A percentile compares a stretch with the other conserved stretches of the same genome.
Conservation (phyloP, 768 basidiomycete genomes). For the Pisolithus orientalis region DNA sequence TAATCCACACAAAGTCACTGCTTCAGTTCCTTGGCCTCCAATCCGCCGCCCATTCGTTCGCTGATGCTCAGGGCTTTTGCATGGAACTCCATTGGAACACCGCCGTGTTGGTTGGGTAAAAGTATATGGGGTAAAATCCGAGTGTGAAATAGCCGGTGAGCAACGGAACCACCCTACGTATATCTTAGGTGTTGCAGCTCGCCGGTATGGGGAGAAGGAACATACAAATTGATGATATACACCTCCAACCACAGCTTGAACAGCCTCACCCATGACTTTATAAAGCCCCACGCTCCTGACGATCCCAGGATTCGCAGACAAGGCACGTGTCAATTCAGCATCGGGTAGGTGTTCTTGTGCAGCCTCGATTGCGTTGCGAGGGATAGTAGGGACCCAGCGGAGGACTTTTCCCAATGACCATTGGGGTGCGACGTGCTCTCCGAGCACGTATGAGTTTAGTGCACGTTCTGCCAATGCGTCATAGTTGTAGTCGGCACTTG, state of each 20-base stretch:
- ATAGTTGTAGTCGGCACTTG: constrained; percentile 46
- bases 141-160: constrained; percentile 30
- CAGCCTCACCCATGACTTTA: constrained; percentile 72
- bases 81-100: constrained; percentile 28
- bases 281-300: constrained; percentile 58
- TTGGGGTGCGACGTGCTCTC: constrained; percentile 65
- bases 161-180: constrained; percentile 26
- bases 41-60: constrained; percentile 28
- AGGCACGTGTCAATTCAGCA: constrained; percentile 20
- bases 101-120: constrained; percentile 19
- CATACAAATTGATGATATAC: constrained; percentile 78
- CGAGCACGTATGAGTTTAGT: constrained; percentile 65
- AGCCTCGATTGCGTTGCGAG: constrained; percentile 28
- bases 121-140: constrained; percentile 29
- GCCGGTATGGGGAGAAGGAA: constrained; percentile 19
- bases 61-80: constrained; percentile 18
- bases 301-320: constrained; percentile 29
- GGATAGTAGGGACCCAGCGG: constrained; percentile 64
- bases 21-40: constrained; percentile 10
- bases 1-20: not conserved
- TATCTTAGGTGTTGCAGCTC: not conserved
- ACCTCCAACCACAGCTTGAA: constrained; percentile 71
- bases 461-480: constrained; percentile 51
- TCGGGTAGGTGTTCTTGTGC: constrained; percentile 12
- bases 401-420: constrained; percentile 73